A percentile compares a stretch with the other conserved stretches of the same genome.
Conservation (phyloP, 352 stramenopile genomes). For the Phytophthora sp. region DNA sequence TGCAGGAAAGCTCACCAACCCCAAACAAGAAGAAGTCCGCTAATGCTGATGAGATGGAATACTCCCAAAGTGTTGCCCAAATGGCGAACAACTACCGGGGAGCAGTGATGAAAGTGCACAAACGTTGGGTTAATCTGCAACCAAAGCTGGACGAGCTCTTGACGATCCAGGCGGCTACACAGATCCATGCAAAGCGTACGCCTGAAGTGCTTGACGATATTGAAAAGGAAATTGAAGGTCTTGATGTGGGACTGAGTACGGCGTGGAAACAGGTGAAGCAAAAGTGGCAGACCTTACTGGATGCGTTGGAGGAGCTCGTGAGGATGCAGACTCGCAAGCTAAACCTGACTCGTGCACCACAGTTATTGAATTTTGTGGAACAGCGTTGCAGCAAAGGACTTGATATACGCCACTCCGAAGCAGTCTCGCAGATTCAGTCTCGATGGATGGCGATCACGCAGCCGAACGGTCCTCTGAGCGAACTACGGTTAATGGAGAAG, state of each 20-base stretch:
- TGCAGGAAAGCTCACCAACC: constrained; percentile 33
- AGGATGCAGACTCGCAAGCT: constrained; percentile 67
- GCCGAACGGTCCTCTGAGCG: constrained; percentile 58
- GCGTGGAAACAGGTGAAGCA: constrained; percentile 64
- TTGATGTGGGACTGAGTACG: constrained; percentile 67
- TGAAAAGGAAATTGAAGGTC: constrained; percentile 55
- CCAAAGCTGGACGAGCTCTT: constrained; percentile 68
- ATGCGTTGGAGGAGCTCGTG: constrained; percentile 60
- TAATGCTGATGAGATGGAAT: constrained; percentile 35
- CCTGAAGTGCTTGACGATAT: constrained; percentile 53
- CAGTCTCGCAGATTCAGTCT: constrained; percentile 71
- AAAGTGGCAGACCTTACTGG: constrained; percentile 60
- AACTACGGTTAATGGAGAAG: constrained; percentile 71
- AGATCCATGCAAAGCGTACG: constrained; percentile 67
- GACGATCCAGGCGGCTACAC: constrained; percentile 48
- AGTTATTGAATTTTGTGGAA: constrained; percentile 56
- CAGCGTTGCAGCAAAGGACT: constrained; percentile 65
- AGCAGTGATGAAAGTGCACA: constrained; percentile 62
- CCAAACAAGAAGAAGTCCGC: constrained; percentile 18
- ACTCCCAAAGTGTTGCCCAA: constrained; percentile 42
- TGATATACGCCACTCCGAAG: constrained; percentile 56
- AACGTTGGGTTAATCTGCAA: constrained; percentile 74
- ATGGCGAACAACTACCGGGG: constrained; percentile 54
- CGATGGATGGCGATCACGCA: constrained; percentile 79
- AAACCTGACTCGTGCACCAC: constrained; percentile 58